Base-by-base conservation (phyloP, 495 filamentous ascomycete species). In the Aspergillus sparsus region DNA sequence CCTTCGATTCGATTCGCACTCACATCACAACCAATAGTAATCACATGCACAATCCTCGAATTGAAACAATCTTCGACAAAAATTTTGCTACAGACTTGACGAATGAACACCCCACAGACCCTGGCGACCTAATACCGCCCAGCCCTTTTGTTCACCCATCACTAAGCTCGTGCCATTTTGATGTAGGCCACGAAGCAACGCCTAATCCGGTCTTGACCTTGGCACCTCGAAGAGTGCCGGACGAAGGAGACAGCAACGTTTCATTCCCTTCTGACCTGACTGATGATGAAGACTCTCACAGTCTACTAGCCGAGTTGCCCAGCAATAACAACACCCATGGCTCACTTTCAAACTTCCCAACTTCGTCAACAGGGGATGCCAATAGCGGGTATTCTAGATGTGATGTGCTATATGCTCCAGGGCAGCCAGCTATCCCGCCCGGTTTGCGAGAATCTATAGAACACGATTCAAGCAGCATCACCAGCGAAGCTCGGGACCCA, bases 1-100 rank as follows among this genome's bases (percentile, higher is more conserved):
- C 92, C 49, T 98, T 90, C 75, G 94, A 98, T 71, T 97, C 93
- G 13, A 77, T 94, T 61, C 87, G 92, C 57, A 97, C 93, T 8
- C 83, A 87, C 51, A 85, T 86, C 27, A 95, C 92, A 7, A 85
- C 73, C 57, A 80, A 76, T 57, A 84, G 81, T 64, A 67, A 68
- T 49, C 76, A 79, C 34, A 58, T 77, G 42, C 75, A 82, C 54
- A 78, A 81, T 21, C 77, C 84, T 49, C 87, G 87, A 4, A 82
- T 96, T 32, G 92, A 97, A 58, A 88, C 85, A 2, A 91, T 97
- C 75, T 97, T 97, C 75, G 89, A 96, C 71, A 86, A 92, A 57
- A 86, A 91, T 66, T 83, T 90, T 54, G 82, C 87, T 6, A 67
- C 79, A 6, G 72, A 78, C 45, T 73, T 82, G 62, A 77, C 65